Evolutionary conservation across 1,284 basidiomycete species (phyloP), one percentile per base, ranked within the genome.

Genomic region (Cutaneotrichosporon sp.): DNA sequence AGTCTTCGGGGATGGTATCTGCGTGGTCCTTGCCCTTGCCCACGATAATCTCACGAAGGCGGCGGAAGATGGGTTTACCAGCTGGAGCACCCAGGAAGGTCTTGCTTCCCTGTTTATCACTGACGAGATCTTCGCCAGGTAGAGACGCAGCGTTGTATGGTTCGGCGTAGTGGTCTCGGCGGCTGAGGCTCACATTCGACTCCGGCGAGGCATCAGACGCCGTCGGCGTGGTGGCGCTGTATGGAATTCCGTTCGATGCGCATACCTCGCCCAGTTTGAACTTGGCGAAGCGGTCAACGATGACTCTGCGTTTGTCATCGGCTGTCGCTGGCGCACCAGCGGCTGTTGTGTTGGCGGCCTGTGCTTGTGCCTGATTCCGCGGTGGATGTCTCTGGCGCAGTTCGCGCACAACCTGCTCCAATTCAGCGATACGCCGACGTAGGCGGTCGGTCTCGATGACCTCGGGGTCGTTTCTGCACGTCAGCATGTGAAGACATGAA

Each of bases 361-460:
- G 39, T 6, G 52, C 51, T 7, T 47, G 46, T 8, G 52, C 35
- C 27, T 48, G 33, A 14, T 25, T 33, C n/a, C 54, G 59, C 1
- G 54, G 49, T 3, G 61, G 57, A 14, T 57, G 59, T 31, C 64
- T 61, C 55, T 75, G 72, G 2, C 74, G 66, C 14, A 75, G 77
- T 69, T 90, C 89, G 51, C 88, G 81, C 32, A 91, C 88, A 22
- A 91, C 81, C 62, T 85, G 87, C 76, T 93, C 90, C 46, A 93
- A 81, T 74, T 93, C 90, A 38, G 88, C 88, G 61, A 93, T 89
- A 33, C 90, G 80, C 63, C 87, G 85, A 51, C 88, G 80, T 49
- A 91, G 78, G 53, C 87, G 83, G 32, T 87, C 90, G 49, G 80
- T 84, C 74, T 93, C 90, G 65, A 88, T 86, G 26, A 88, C 72